Base-by-base conservation (phyloP, 257 asterid genomes). In the Solanum chiquidenum region DNA sequence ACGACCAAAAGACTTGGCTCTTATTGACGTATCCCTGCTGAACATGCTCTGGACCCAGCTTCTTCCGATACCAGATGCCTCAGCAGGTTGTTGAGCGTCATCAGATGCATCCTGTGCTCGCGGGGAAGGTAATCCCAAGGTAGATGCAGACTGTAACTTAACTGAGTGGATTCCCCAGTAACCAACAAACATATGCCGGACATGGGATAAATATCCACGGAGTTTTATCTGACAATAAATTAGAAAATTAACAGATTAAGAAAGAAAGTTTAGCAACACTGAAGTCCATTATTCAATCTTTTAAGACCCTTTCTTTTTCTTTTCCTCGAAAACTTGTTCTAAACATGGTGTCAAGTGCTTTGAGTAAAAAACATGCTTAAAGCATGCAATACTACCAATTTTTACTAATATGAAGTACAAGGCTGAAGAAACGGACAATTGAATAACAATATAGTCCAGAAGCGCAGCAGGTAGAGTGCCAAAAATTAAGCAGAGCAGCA, bases 1-100 rank as follows among this genome's bases (percentile, higher is more conserved):
- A 74, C 96, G 98, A 88, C 94, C 90, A 84, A 94, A 95, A 69
- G 98, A 94, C 92, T 90, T 92, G 87, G 97, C 91, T 90, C 95
- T 93, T 35, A 86, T 83, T 72, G 93, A 72, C 40, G 92, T 85
- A 79, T 96, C 99, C 88, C 98, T 91, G 92, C 98, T 96, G 91
- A 96, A 96, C 99, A 96, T 96, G 94, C 99, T 96, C 90, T 96
- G 99, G 38, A 96, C 99, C 99, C 99, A 95, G 92, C 98, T 96
- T 91, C 99, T 93, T 89, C 99, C 99, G 80, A 92, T 94, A 88
- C 91, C 98, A 88, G 98, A 91, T 84, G 94, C 99, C 93, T 96
- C 99, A 71, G 98, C 90, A 46, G 96, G 93, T 90, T 93, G 96
- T 85, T 95, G 94, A 71, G 91, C 86, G 90, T 90, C 94, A 88